A percentile compares a stretch with the other conserved stretches of the same genome.
Evolutionary conservation across 129 eudicot species (phyloP).

Genomic region (Centrapalus pauciflorus): DNA sequence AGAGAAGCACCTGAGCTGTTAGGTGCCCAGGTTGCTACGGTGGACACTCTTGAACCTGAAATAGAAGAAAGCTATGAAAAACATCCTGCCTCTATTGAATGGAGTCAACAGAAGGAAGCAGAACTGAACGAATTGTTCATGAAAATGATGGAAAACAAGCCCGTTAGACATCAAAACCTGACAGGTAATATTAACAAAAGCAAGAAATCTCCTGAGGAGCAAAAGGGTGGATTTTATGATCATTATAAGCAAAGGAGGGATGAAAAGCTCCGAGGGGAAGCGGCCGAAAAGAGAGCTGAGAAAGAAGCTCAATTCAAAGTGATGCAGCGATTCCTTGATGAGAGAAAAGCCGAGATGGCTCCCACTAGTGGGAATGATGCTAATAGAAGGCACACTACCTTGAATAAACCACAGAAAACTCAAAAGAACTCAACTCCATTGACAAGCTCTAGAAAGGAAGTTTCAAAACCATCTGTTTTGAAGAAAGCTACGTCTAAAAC

Average conservation of each 20-base stretch:
- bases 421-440: constrained; percentile 27
- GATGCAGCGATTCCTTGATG: constrained; percentile 36
- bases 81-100: constrained; percentile 61
- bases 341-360: constrained; percentile 45
- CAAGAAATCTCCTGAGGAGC: constrained; percentile 31
- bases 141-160: constrained; percentile 72
- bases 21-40: constrained; percentile 13
- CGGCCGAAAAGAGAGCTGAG: constrained; percentile 47
- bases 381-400: constrained; percentile 20
- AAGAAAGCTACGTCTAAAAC: constrained; percentile 57
- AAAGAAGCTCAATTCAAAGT: constrained; percentile 45
- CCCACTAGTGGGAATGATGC: constrained; percentile 30
- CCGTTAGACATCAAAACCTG: constrained; percentile 26
- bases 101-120: constrained; percentile 86
- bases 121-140: constrained; percentile 70
- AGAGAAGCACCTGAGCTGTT: constrained; percentile 9
- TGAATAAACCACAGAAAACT: constrained; percentile 36
- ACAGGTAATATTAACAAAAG: constrained; percentile 25
- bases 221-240: constrained; percentile 54
- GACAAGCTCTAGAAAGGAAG: constrained; percentile 43
- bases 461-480: constrained; percentile 45
- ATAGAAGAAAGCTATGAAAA: constrained; percentile 47
- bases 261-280: constrained; percentile 52
- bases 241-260: constrained; percentile 58
- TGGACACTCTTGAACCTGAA: constrained; percentile 24